Base-by-base conservation (phyloP, 2,329 filamentous ascomycete genomes). In the Rhynchosporium graminicola region DNA sequence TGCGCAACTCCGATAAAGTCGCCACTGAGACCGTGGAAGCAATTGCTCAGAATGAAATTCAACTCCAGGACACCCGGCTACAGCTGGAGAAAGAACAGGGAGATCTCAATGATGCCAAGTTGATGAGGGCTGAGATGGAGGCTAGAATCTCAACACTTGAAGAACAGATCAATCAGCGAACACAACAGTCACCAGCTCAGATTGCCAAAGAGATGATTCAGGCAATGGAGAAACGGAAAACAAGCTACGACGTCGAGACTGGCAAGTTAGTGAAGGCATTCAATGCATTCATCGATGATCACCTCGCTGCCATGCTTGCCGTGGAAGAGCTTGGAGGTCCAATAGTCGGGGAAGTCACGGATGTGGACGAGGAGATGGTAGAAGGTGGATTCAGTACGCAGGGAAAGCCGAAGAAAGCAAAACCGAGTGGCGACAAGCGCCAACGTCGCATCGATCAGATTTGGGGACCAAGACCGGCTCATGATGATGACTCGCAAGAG, bases 261-360 rank as follows among this genome's bases (percentile, higher is more conserved):
- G 78, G 79, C 1, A 80, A 77, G 47, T 78, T 95, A 15, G 83
- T 89, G 60, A 82, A 81, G 62, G 80, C 84, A 0, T 80, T 96
- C 60, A 84, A 88, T 66, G 78, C 77, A 15, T 96, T 96, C 71
- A 87, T 94, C 62, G 84, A 90, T 65, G 78, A 85, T 48, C 82
- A 85, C 46, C 80, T 96, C 0, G 89, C 89, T 1, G 77, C 83
- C 3, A 90, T 94, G 85, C 80, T 96, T 48, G 91, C 91, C 6
- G 90, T 90, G 0, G 92, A 96, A 76, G 90, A 92, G 71, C 80
- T 93, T 1, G 92, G 92, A 7, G 91, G 92, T 0, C 91, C 92
- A 0, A 88, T 92, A 10, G 90, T 93, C 0, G 90, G 92, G 3
- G 88, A 91, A 67, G 80, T 88, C 69, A 80, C 89, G 71, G 85